Percentiles rank a stretch among this genome's conserved stretches.
phyloP scores from a whole-genome alignment of 2,329 filamentous ascomycete genomes.

The Alternaria metachromatica region DNA sequence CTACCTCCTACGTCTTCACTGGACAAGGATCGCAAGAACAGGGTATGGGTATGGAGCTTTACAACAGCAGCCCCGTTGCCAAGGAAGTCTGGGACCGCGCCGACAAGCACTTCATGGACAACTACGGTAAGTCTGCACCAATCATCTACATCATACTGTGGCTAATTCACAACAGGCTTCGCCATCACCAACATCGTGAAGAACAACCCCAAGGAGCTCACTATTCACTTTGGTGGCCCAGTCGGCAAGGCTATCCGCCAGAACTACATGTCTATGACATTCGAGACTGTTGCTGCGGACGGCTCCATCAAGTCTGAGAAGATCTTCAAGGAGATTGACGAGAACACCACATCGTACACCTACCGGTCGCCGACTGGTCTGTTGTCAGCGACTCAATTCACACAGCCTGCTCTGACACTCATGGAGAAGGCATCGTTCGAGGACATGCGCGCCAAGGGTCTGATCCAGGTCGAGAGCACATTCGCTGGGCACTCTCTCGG shows the following conservation, averaged over 20 bases:
- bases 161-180: constrained; percentile 67
- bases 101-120: constrained; percentile 97
- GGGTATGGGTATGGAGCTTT: constrained; percentile 99
- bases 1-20: constrained; percentile 96
- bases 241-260: constrained; percentile 96
- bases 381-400: constrained; percentile 97
- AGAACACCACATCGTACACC: constrained; percentile 93
- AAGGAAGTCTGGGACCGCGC: constrained; percentile 92
- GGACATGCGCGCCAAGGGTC: constrained; percentile 96
- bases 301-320: constrained; percentile 96
- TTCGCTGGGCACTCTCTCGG: constrained; percentile 98
- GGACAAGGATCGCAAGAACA: constrained; percentile 98
- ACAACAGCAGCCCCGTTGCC: constrained; percentile 89
- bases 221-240: constrained; percentile 96
- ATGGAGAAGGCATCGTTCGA: constrained; percentile 99
- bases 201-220: constrained; percentile 99
- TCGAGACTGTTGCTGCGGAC: constrained; percentile 94
- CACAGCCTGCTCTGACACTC: constrained; percentile 92
- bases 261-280: constrained; percentile 99
- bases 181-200: constrained; percentile 98
- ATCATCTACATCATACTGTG: not conserved
- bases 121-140: constrained; percentile 75
- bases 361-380: constrained; percentile 95
- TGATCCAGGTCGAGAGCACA: constrained; percentile 94
- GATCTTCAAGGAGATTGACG: constrained; percentile 98